These are phyloP conservation scores for Ophiostoma himal-ulmi DNA, from an alignment of 2,329 filamentous ascomycete species.

Conservation along the genomic window DNA sequence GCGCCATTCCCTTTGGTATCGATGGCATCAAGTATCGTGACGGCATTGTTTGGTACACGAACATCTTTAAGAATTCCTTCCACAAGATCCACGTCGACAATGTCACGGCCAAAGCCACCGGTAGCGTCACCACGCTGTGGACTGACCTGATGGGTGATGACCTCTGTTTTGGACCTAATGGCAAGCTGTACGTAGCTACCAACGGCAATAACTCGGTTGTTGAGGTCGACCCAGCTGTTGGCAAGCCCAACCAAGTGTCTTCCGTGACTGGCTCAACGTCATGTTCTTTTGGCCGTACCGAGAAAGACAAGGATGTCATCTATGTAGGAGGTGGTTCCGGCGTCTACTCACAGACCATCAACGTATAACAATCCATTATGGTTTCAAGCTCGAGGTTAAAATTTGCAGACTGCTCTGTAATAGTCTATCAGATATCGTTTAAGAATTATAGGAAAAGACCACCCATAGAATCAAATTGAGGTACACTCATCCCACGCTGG, in stretches of 20 bases:
- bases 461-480: not conserved
- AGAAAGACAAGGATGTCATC: slow-evolving; percentile 30
- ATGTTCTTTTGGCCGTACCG: slow-evolving; percentile 32
- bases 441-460: not conserved
- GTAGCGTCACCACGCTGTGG: not conserved
- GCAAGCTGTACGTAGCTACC: not conserved
- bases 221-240: not conserved
- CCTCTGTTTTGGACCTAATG: not conserved
- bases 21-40: slow-evolving; percentile 17
- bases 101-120: not conserved
- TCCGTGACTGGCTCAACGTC: slow-evolving; percentile 30
- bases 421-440: not conserved
- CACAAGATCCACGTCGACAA: slow-evolving; percentile 4
- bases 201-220: not conserved
- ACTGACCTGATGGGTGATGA: not conserved
- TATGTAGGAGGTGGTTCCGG: slow-evolving; percentile 32
- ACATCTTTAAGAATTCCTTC: not conserved
- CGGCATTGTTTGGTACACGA: slow-evolving; percentile 22
- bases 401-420: not conserved
- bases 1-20: not conserved
- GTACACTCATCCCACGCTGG: not conserved
- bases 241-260: not conserved
- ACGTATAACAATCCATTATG: not conserved
- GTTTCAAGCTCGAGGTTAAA: not conserved
- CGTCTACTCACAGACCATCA: slow-evolving; percentile 25